Percentiles rank a stretch among this genome's conserved stretches.
Conservation (phyloP, 441 rosid species). For the Pelargonium myrrhifolium region DNA sequence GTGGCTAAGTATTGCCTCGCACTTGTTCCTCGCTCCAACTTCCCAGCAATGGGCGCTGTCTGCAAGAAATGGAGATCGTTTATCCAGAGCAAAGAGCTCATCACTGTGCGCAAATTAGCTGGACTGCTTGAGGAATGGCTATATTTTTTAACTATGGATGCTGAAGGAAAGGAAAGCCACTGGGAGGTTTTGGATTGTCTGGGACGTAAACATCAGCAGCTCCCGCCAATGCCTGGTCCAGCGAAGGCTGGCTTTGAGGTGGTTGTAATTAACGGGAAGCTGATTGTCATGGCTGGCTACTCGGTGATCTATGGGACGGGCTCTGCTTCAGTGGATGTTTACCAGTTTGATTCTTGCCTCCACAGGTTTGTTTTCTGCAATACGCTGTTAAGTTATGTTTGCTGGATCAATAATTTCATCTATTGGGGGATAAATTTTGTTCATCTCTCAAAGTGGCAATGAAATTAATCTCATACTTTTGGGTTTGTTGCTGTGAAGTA, state of each 20-base stretch:
- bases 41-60: constrained; percentile 79
- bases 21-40: constrained; percentile 66
- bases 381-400: too few species aligned
- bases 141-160: constrained; percentile 62
- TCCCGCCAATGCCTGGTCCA: constrained; percentile 30
- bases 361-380: constrained; percentile 57
- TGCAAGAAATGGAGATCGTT: constrained; percentile 88
- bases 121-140: constrained; percentile 86
- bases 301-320: constrained; percentile 42
- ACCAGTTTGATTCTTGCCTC: constrained; percentile 82
- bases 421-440: not conserved
- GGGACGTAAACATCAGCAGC: constrained; percentile 49
- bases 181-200: constrained; percentile 83
- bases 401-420: not conserved
- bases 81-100: constrained; percentile 76
- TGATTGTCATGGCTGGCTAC: constrained; percentile 81
- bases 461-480: not conserved
- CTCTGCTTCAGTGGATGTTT: constrained; percentile 67
- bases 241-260: not conserved
- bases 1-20: constrained; percentile 78
- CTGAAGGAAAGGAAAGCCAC: constrained; percentile 63
- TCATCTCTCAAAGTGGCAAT: too few species aligned
- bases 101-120: constrained; percentile 59
- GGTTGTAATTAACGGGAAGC: constrained; percentile 44
- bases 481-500: not conserved